phyloP scores from a whole-genome alignment of 768 basidiomycete species.

The Tylopilus felleus region DNA sequence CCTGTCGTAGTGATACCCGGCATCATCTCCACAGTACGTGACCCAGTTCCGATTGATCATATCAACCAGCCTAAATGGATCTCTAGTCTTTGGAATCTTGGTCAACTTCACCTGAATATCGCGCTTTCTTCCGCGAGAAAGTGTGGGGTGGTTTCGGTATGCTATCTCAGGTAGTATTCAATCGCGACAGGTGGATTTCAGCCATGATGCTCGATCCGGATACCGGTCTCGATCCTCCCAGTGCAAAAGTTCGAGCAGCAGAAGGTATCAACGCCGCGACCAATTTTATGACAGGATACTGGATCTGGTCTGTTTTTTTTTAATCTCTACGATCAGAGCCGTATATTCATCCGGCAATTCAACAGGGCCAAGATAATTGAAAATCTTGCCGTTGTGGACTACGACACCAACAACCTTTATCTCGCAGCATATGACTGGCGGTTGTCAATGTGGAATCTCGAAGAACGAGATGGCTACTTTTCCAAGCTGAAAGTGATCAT shows the following conservation, averaged over 20 bases:
- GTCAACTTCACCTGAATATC: conserved; percentile 83
- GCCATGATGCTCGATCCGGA: conserved; percentile 88
- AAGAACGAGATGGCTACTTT: conserved; percentile 88
- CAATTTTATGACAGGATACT: conserved; percentile 85
- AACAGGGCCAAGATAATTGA: conserved; percentile 86
- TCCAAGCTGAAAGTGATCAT: conserved; percentile 77
- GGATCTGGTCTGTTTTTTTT: conserved; percentile 68
- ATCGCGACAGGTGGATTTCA: conserved; percentile 85
- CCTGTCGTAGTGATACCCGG: conserved; percentile 89
- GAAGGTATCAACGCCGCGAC: conserved; percentile 91
- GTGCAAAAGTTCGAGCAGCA: conserved; percentile 83
- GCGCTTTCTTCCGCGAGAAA: conserved; percentile 90
- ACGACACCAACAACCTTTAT: conserved; percentile 86
- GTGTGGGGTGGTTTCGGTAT: conserved; percentile 77
- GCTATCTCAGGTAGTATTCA: conserved; percentile 80
- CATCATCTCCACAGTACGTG: conserved; percentile 77
- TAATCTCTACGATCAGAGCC: not conserved
- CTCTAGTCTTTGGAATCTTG: conserved; percentile 85
- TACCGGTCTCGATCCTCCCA: conserved; percentile 87
- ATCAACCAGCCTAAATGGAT: not conserved
- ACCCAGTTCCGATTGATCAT: not conserved
- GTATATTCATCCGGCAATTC: not conserved
- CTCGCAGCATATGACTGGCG: conserved; percentile 92
- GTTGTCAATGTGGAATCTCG: conserved; percentile 83
- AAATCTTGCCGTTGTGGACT: conserved; percentile 89